A percentile compares a stretch with the other conserved stretches of the same genome.
Evolutionary conservation across 78 protist species (phyloP).

Genomic region (Acrasis kona): DNA sequence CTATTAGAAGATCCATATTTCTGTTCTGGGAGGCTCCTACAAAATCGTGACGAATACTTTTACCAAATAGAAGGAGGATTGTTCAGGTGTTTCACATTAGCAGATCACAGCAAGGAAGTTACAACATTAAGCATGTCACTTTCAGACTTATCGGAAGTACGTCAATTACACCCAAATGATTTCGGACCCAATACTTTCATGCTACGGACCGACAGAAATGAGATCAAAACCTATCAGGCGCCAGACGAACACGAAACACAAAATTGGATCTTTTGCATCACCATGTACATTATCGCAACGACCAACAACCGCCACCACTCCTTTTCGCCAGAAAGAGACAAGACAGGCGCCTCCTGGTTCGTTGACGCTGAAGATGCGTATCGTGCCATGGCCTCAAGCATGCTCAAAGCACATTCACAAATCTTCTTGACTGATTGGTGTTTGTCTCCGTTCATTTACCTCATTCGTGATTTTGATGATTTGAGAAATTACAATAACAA

Average conservation of each 20-base stretch:
- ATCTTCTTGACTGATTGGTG: constrained; percentile 37
- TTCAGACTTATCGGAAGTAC: not conserved
- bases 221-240: not conserved
- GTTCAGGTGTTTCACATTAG: too few relatives aligned
- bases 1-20: too few relatives aligned
- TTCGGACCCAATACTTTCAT: too few relatives aligned
- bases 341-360: not conserved
- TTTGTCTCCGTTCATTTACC: constrained; percentile 2
- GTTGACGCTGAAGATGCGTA: constrained; percentile 17
- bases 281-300: not conserved
- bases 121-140: not conserved
- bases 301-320: not conserved
- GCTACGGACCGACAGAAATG: not conserved
- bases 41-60: too few relatives aligned
- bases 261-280: not conserved
- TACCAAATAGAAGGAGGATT: too few relatives aligned
- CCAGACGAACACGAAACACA: not conserved
- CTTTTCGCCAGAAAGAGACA: constrained; percentile 13
- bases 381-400: not conserved
- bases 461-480: too few relatives aligned
- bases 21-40: too few relatives aligned
- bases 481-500: too few relatives aligned
- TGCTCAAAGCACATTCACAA: not conserved
- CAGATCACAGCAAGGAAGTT: too few relatives aligned
- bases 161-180: too few relatives aligned